phyloP scores from a whole-genome alignment of 2,329 filamentous ascomycete species.

The Amesomyces nigricolor region DNA sequence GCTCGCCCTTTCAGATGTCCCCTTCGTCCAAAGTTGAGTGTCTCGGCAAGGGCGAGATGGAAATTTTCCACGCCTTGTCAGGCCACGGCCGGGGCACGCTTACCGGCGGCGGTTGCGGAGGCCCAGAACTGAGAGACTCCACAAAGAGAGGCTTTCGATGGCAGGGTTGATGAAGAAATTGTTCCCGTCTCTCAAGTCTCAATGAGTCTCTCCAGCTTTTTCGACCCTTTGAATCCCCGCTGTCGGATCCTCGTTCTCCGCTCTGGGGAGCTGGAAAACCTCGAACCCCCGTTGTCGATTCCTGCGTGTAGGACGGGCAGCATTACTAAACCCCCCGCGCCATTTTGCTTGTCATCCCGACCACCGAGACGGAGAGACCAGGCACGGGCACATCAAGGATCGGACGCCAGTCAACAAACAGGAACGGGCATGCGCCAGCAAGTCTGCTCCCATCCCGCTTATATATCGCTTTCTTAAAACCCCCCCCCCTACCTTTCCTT shows the following conservation, averaged over 20 bases:
- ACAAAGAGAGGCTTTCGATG: neutral
- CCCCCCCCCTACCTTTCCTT: too few species aligned
- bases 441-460: too few species aligned
- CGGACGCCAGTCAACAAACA: too few species aligned
- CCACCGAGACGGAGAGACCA: neutral
- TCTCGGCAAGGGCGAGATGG: conserved; percentile 5
- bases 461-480: too few species aligned
- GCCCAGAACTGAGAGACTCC: neutral
- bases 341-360: conserved; percentile 4
- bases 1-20: neutral
- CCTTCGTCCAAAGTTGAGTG: neutral
- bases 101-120: neutral
- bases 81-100: neutral
- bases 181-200: neutral
- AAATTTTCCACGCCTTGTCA: conserved; percentile 2
- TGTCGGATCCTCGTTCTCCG: conserved; percentile 16
- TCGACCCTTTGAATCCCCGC: conserved; percentile 5
- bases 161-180: conserved; percentile 9
- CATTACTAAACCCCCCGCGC: conserved; percentile 6
- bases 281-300: too few species aligned
- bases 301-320: neutral
- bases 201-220: neutral
- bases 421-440: too few species aligned
- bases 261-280: conserved; percentile 1
- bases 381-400: neutral